Conservation (phyloP, 345 rosid genomes). For the Eucalyptus sideroxylon region DNA sequence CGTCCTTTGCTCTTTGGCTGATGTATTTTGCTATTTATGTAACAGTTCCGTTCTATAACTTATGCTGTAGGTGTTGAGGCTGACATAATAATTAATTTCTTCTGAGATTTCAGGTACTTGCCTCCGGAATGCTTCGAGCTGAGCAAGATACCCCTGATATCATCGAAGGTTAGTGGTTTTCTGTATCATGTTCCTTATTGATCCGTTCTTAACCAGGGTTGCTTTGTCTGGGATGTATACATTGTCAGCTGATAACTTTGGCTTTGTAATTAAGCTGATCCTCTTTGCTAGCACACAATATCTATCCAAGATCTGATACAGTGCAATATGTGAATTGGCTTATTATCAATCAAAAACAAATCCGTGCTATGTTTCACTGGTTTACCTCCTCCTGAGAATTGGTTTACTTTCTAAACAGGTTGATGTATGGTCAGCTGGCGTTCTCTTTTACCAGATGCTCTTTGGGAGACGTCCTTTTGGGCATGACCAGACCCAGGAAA, state of each 20-base stretch:
- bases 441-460: slow-evolving; percentile 90
- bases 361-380: not conserved
- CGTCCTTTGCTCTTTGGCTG: not conserved
- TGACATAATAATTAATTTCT: not conserved
- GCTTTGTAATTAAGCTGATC: not conserved
- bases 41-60: not conserved
- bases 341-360: not conserved
- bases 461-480: slow-evolving; percentile 96
- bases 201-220: not conserved
- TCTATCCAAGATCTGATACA: not conserved
- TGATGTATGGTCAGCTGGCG: slow-evolving; percentile 98
- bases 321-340: not conserved
- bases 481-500: slow-evolving; percentile 95
- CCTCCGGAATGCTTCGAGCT: slow-evolving; percentile 99
- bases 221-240: not conserved
- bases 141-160: slow-evolving; percentile 81
- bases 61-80: not conserved
- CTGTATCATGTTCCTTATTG: not conserved
- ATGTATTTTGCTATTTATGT: not conserved
- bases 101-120: slow-evolving; percentile 54
- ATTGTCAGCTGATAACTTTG: not conserved
- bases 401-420: slow-evolving; percentile 36
- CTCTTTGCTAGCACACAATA: not conserved
- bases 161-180: slow-evolving; percentile 59
- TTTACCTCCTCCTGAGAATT: not conserved